Base-by-base conservation (phyloP, 306 rosid species). In the Fagus crenata region DNA sequence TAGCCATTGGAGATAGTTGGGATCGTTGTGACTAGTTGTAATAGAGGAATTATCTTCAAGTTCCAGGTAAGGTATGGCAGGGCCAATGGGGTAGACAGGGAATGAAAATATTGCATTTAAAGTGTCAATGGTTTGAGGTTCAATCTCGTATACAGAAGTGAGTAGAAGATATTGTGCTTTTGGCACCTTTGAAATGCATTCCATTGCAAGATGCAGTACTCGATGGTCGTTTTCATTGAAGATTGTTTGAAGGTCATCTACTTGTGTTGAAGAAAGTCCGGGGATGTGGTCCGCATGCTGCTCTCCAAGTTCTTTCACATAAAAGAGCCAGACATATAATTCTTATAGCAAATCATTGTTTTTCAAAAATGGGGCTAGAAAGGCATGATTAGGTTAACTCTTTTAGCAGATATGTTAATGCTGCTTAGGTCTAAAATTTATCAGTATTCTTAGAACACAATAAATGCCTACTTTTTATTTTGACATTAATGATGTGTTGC, bases 11-110 rank as follows among this genome's bases (percentile, higher is more conserved):
- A 31, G 2, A 6, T 71, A 43, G 61, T 15, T 32, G 75, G 40
- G 75, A 1, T 6, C 4, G 8, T 11, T 12, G 7, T 28, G 28
- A 51, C 5, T 33, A 3, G n/a, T 28, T 12, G 22, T 7, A 13
- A 36, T 1, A 5, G 41, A 51, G 56, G 56, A 43, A 33, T 9
- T 51, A 7, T 51, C 41, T 14, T 51, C 13, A 71, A 71, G 31
- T 6, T 49, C 28, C 13, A 32, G 32, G 13, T 32, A 51, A 32
- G 13, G 75, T 32, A 83, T 79, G 68, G 58, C 42, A 18, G 82
- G 90, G 11, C 93, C 89, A 64, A 83, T 35, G 5, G 85, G 79
- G 77, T 83, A 86, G 60, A 81, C 68, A 17, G 82, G 85, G n/a
- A 76, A 1, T 0, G 81, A 49, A 0, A 81, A 14, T 59, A 74